Percentiles rank a stretch among this genome's conserved stretches.
These are phyloP conservation scores for Austroboletus festivus DNA, from an alignment of 768 basidiomycete species.

Conservation along the genomic window DNA sequence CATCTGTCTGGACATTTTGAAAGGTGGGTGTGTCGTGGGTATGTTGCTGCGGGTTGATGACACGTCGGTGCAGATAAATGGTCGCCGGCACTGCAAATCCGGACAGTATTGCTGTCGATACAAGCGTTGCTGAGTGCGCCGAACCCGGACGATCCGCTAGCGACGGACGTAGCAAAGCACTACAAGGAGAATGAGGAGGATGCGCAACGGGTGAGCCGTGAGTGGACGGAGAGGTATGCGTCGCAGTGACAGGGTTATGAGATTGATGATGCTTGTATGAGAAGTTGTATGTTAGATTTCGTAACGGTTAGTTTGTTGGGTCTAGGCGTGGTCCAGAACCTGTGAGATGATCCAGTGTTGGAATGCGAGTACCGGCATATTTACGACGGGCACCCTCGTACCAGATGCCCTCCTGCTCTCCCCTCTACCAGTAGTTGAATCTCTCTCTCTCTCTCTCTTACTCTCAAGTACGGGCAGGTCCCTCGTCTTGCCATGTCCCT, in stretches of 20 bases:
- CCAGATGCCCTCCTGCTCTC: slow-evolving; percentile 4
- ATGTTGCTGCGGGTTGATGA: neutral
- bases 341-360: slow-evolving; percentile 15
- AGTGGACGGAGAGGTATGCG: slow-evolving; percentile 95
- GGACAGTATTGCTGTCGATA: slow-evolving; percentile 93
- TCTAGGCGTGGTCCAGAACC: neutral
- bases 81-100: slow-evolving; percentile 98
- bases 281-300: slow-evolving; percentile 3
- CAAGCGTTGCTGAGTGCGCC: slow-evolving; percentile 96
- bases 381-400: slow-evolving; percentile 11
- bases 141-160: slow-evolving; percentile 94
- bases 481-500: slow-evolving; percentile 25
- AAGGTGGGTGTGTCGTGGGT: slow-evolving; percentile 57
- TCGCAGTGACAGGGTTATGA: slow-evolving; percentile 25
- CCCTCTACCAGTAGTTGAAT: slow-evolving; percentile 10
- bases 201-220: slow-evolving; percentile 86
- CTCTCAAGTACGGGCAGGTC: neutral
- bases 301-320: too few species aligned
- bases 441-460: slow-evolving; percentile 1
- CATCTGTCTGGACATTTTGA: slow-evolving; percentile 97
- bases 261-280: too few species aligned
- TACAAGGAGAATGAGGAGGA: slow-evolving; percentile 97
- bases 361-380: slow-evolving; percentile 3
- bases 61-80: slow-evolving; percentile 74
- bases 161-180: slow-evolving; percentile 94